Conservation (phyloP, 192 early-diverging fungal species). For the Coemansia sp. region DNA sequence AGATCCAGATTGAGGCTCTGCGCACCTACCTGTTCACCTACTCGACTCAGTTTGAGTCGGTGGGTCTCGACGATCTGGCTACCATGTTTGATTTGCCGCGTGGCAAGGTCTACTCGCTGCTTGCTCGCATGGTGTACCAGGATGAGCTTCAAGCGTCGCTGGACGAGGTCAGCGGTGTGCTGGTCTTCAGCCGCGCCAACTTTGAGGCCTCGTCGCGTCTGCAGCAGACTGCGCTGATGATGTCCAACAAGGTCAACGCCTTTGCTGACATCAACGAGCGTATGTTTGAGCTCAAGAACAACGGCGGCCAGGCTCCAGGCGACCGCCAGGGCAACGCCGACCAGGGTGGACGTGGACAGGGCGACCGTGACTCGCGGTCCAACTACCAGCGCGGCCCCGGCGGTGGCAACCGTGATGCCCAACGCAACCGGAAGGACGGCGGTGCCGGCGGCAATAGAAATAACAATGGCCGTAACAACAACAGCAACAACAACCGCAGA, state of each 20-base stretch:
- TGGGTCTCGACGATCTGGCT: conserved; percentile 79
- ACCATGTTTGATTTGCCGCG: conserved; percentile 84
- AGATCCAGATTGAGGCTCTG: conserved; percentile 95
- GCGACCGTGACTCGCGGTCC: conserved; percentile 42
- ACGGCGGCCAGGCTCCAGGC: conserved; percentile 44
- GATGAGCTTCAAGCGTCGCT: conserved; percentile 88
- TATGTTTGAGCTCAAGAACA: conserved; percentile 73
- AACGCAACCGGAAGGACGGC: conserved; percentile 19
- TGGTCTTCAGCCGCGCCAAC: conserved; percentile 77
- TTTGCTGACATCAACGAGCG: conserved; percentile 93
- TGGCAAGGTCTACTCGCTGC: conserved; percentile 65
- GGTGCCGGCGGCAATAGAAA: conserved; percentile 12
- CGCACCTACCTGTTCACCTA: conserved; percentile 96
- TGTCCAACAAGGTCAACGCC: conserved; percentile 81
- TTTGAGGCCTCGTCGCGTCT: conserved; percentile 68
- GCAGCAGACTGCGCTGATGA: conserved; percentile 82
- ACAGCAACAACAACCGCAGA: conserved; percentile 21
- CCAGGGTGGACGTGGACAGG: conserved; percentile 29
- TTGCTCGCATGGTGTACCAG: conserved; percentile 93
- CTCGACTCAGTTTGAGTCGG: conserved; percentile 84
- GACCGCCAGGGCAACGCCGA: conserved; percentile 39
- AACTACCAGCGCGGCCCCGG: conserved; percentile 43
- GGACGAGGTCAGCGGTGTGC: conserved; percentile 75
- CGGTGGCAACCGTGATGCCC: conserved; percentile 23
- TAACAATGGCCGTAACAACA: conserved; percentile 12